phyloP scores from a whole-genome alignment of 257 asterid species.

The Paraleonurus japonicus region DNA sequence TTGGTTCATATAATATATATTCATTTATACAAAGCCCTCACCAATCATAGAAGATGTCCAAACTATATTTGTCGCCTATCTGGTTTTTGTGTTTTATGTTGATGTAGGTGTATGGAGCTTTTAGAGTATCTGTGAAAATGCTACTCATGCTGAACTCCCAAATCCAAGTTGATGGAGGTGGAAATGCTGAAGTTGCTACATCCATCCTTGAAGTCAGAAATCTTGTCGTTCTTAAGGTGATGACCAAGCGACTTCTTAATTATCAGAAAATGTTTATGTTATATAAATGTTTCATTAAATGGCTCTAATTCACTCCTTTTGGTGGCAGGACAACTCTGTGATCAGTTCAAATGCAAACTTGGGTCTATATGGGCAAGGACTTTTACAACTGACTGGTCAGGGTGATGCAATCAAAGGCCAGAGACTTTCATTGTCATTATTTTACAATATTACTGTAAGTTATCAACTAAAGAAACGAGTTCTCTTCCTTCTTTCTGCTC shows the following conservation, averaged over 20 bases:
- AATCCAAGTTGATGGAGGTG: constrained; percentile 87
- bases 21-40: neutral
- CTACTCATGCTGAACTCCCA: constrained; percentile 91
- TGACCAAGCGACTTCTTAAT: constrained; percentile 13
- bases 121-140: constrained; percentile 89
- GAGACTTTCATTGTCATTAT: constrained; percentile 78
- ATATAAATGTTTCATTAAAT: too few relatives aligned
- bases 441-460: constrained; percentile 91
- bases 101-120: constrained; percentile 86
- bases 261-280: constrained; percentile 3
- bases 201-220: constrained; percentile 96
- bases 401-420: constrained; percentile 96
- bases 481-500: constrained; percentile 19
- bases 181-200: constrained; percentile 67
- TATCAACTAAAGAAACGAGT: constrained; percentile 14
- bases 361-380: constrained; percentile 92
- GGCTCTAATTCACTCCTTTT: constrained; percentile 25
- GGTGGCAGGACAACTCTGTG: constrained; percentile 75
- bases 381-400: constrained; percentile 67
- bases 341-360: constrained; percentile 88
- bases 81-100: constrained; percentile 19
- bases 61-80: constrained; percentile 1
- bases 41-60: constrained; percentile 4
- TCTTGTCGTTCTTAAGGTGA: constrained; percentile 93
- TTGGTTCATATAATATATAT: neutral